Evolutionary conservation across 345 rosid genomes (phyloP).

Genomic region (Hibiscus trionum): DNA sequence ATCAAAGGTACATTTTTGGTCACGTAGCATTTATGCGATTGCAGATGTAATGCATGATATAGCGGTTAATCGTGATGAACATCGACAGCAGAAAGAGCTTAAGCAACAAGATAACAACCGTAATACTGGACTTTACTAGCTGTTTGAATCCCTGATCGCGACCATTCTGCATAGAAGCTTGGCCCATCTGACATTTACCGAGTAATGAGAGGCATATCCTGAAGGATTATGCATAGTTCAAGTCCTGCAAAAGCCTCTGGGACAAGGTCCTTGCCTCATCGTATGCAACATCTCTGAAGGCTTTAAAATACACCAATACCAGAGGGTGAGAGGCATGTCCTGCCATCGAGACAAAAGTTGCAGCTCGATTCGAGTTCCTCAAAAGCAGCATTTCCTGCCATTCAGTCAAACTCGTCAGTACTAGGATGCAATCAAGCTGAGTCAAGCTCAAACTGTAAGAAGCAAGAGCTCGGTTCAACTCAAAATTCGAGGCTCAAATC

Average conservation of each 20-base stretch:
- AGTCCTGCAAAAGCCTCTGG: slow-evolving; percentile 1
- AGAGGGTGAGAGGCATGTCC: not conserved
- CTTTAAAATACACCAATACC: not conserved
- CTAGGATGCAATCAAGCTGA: not conserved
- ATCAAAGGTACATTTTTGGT: not conserved
- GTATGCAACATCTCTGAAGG: not conserved
- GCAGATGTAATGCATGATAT: not conserved
- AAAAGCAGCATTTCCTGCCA: not conserved
- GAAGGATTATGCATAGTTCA: slow-evolving; percentile 2
- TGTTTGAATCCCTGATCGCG: not conserved
- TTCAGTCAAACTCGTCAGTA: not conserved
- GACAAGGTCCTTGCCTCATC: not conserved
- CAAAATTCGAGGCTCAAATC: not conserved
- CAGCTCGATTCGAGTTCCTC: not conserved
- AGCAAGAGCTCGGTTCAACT: not conserved
- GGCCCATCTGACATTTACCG: not conserved
- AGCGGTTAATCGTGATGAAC: not conserved
- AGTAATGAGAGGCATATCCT: not conserved
- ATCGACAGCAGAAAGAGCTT: not conserved
- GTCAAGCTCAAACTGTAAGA: not conserved
- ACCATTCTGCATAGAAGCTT: slow-evolving; percentile 2
- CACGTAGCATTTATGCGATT: no score
- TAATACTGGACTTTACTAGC: not conserved
- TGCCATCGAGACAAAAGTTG: not conserved
- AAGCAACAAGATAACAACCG: not conserved